Conservation (phyloP, 768 basidiomycete species). For the Lactarius evosmus region DNA sequence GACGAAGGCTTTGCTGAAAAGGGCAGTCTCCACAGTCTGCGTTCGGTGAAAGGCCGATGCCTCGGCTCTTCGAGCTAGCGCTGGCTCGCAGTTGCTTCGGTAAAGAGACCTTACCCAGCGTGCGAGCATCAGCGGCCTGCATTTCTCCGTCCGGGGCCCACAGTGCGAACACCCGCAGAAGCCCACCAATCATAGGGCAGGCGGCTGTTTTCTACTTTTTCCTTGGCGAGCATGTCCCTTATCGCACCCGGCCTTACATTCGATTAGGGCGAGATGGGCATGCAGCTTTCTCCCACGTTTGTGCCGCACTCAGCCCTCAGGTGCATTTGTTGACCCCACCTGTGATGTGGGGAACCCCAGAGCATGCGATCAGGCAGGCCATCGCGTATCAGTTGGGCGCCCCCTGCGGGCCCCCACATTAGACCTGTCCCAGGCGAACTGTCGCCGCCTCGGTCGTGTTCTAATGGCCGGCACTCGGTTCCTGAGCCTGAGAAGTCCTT, state of each 20-base stretch:
- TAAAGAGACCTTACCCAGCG: neutral
- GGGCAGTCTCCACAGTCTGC: neutral
- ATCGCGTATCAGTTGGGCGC: neutral
- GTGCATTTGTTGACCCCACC: neutral
- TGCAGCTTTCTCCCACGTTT: neutral
- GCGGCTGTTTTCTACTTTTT: neutral
- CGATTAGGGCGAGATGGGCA: neutral
- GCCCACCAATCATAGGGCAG: neutral
- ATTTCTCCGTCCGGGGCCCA: neutral
- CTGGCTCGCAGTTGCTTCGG: constrained; percentile 7
- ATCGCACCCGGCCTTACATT: neutral
- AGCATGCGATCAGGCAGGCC: neutral
- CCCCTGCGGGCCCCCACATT: neutral
- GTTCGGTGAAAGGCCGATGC: neutral
- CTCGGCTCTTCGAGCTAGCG: neutral
- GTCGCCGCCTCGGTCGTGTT: neutral
- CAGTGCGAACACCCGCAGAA: neutral
- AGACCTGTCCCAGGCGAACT: neutral
- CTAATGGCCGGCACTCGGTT: neutral
- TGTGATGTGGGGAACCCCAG: neutral
- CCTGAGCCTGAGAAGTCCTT: too few species aligned
- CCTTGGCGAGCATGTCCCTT: neutral
- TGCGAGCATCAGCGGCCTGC: neutral
- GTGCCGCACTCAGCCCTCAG: neutral
- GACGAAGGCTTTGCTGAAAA: neutral